Conservation (phyloP, 805 yeast genomes). For the Candida cerambycidarum region DNA sequence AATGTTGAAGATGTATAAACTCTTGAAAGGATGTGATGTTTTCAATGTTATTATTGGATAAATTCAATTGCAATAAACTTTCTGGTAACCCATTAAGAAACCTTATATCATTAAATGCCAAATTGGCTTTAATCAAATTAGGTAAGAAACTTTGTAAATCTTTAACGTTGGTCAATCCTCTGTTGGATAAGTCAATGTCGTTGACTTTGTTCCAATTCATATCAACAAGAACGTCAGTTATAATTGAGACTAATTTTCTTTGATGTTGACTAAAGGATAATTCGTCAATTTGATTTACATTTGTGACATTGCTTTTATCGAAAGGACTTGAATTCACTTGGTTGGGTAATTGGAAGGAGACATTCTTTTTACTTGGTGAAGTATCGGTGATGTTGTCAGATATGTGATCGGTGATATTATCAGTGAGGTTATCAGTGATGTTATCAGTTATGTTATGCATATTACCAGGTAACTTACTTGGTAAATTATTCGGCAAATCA, state of each 20-base stretch:
- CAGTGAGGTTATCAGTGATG: too few relatives aligned
- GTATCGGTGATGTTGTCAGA: too few relatives aligned
- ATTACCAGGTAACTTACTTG: constrained; percentile 1
- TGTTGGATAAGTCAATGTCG: constrained; percentile 35
- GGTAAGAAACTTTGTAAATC: constrained; percentile 49
- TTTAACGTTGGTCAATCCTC: constrained; percentile 39
- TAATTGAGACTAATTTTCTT: constrained; percentile 42
- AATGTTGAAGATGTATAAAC: constrained; percentile 40
- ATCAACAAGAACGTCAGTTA: constrained; percentile 41
- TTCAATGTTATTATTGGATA: constrained; percentile 40
- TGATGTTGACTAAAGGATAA: constrained; percentile 50
- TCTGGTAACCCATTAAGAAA: constrained; percentile 49
- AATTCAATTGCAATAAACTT: constrained; percentile 34
- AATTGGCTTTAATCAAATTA: constrained; percentile 35
- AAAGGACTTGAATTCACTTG: constrained; percentile 15
- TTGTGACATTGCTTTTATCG: constrained; percentile 34
- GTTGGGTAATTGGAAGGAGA: constrained; percentile 41
- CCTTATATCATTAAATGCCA: constrained; percentile 42
- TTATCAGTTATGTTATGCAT: not conserved
- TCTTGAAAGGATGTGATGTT: constrained; percentile 42
- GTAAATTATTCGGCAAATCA: constrained; percentile 4
- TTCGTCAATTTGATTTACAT: constrained; percentile 41
- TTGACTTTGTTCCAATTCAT: constrained; percentile 40
- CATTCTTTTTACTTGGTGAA: constrained; percentile 23
- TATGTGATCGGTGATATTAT: too few relatives aligned